Percentiles rank a stretch among this genome's conserved stretches.
These are phyloP conservation scores for Erucastrum elatum DNA, from an alignment of 345 rosid species.

Conservation along the genomic window DNA sequence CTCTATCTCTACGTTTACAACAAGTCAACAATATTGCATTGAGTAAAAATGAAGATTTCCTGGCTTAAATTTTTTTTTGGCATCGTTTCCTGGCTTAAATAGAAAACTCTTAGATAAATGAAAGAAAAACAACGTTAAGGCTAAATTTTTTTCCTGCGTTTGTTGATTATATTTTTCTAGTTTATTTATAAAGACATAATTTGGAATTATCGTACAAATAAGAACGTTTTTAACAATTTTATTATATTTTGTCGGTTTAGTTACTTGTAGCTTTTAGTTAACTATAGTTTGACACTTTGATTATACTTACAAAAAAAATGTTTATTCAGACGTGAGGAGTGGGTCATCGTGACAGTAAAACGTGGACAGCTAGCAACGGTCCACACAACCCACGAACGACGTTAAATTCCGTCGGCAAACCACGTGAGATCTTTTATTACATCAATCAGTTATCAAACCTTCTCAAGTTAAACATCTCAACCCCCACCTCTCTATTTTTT, in stretches of 20 bases:
- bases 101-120: not conserved
- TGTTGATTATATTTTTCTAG: not conserved
- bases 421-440: conserved; percentile 18
- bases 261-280: not conserved
- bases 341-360: conserved; percentile 25
- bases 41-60: not conserved
- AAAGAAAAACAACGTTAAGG: not conserved
- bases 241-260: too few species aligned
- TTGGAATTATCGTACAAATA: conserved; percentile 7
- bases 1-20: too few species aligned
- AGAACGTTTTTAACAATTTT: too few species aligned
- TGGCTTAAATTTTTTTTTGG: not conserved
- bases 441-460: conserved; percentile 24
- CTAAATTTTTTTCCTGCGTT: not conserved
- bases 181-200: not conserved
- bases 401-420: conserved; percentile 35
- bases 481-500: conserved; percentile 20
- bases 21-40: not conserved
- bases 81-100: too few species aligned
- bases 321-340: conserved; percentile 21
- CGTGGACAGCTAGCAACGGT: conserved; percentile 46
- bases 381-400: conserved; percentile 34
- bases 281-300: not conserved
- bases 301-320: not conserved
- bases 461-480: conserved; percentile 14